Conservation (phyloP, 768 basidiomycete species). For the Cyclocybe aegerita region DNA sequence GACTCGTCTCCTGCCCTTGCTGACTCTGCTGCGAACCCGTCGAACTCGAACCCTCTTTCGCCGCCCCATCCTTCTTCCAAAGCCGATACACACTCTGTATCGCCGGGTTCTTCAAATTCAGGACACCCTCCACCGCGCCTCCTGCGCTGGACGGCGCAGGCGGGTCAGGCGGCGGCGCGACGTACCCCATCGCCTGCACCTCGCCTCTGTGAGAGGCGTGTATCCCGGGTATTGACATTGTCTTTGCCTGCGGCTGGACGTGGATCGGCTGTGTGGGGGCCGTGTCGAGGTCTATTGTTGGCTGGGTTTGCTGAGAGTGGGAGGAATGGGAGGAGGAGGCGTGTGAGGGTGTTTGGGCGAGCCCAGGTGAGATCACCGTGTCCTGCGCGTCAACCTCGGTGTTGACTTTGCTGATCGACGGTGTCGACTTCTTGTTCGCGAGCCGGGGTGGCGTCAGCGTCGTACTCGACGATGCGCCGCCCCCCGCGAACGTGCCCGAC, state of each 20-base stretch:
- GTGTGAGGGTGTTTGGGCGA: too few species aligned
- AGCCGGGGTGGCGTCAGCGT: constrained; percentile 18
- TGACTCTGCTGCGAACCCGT: too few species aligned
- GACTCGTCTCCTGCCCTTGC: too few species aligned
- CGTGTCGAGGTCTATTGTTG: too few species aligned
- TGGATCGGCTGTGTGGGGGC: constrained; percentile 45
- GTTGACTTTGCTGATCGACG: constrained; percentile 34
- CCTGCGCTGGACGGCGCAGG: constrained; percentile 18
- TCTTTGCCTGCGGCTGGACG: constrained; percentile 75
- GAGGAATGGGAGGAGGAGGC: too few species aligned
- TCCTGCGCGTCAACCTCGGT: constrained; percentile 32
- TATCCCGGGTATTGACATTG: constrained; percentile 87
- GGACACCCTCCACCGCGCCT: constrained; percentile 27
- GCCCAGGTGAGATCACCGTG: constrained; percentile 1
- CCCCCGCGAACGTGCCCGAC: too few species aligned
- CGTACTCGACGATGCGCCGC: constrained; percentile 8
- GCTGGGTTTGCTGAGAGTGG: too few species aligned
- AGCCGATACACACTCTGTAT: constrained; percentile 73
- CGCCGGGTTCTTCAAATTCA: constrained; percentile 44
- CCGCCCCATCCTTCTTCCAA: constrained; percentile 45
- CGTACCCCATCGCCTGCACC: constrained; percentile 82
- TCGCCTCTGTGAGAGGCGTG: constrained; percentile 84
- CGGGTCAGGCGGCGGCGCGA: constrained; percentile 42
- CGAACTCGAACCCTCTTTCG: background rate
- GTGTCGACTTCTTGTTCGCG: constrained; percentile 27